phyloP scores from a whole-genome alignment of 306 rosid species.

The Cicer pinnatifidum region DNA sequence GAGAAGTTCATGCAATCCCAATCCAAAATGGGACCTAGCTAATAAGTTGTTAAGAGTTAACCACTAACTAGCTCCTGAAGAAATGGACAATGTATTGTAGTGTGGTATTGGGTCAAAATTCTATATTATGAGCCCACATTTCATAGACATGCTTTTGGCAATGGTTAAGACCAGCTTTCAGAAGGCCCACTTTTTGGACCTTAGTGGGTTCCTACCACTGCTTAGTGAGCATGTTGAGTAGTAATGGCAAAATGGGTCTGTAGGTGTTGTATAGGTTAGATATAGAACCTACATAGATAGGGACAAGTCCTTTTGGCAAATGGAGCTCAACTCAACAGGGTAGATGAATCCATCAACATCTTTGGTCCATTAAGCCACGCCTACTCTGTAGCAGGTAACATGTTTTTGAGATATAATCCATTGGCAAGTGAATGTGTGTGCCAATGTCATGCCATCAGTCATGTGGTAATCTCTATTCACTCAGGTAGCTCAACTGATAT shows the following conservation, averaged over 20 bases:
- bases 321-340: conserved; percentile 49
- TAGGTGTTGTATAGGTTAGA: conserved; percentile 43
- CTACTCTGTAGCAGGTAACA: conserved; percentile 40
- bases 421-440: conserved; percentile 42
- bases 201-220: conserved; percentile 47
- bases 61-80: conserved; percentile 63
- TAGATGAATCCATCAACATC: conserved; percentile 45
- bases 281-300: conserved; percentile 58
- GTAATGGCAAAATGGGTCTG: conserved; percentile 47
- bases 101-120: conserved; percentile 44
- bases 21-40: conserved; percentile 42
- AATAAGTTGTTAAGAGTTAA: conserved; percentile 45
- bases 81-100: conserved; percentile 54
- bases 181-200: conserved; percentile 56
- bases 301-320: conserved; percentile 58
- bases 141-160: conserved; percentile 45
- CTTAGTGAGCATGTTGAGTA: conserved; percentile 48
- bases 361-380: conserved; percentile 58
- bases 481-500: no score
- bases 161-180: conserved; percentile 62
- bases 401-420: conserved; percentile 50
- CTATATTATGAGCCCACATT: conserved; percentile 46
- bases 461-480: conserved; percentile 30
- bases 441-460: conserved; percentile 14
- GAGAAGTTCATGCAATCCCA: no score